Evolutionary conservation across 2,329 filamentous ascomycete genomes (phyloP), one percentile per base, ranked within the genome.

Genomic region (Xylariomycetidae sp.): DNA sequence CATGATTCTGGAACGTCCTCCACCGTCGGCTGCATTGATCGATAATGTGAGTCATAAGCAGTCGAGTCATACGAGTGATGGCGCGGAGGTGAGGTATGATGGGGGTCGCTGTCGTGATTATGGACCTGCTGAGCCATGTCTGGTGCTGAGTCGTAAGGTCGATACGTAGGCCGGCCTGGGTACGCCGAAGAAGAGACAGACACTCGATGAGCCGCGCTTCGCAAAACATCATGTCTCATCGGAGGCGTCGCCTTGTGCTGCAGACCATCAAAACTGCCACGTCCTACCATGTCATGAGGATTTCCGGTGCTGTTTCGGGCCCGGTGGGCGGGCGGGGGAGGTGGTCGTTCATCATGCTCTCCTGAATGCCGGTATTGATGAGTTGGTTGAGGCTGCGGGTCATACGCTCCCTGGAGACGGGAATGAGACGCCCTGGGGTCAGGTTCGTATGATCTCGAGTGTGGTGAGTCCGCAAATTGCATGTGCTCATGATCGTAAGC

Each of bases 1-100:
- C 56, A 58, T 2, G 72, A 70, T 30, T 80, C 76, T 4, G 78
- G 77, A 5, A 70, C 75, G 42, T 83, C 79, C 50, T 83, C 80
- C 5, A 78, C 77, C 6, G 72, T 80, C 3, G 72, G 75, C 46
- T 80, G 77, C 72, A 77, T 70, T 1, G 70, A 67, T 37, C 66
- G 64, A 48, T 64, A 60, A 25, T 67, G 67, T 23, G 56, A 48
- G 33, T 70, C 71, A 46, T 64, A 69, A 13, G 53, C 53, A n/a
- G n/a, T n/a, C 17, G 57, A 51, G 40, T 80, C 73, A 36, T 73
- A 72, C 1, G 74, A 70, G 34, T 69, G 62, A 33, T 75, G 69
- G 25, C 67, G 64, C 3, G 64, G 60, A 2, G 59, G 56, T 1
- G 62, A 48, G 2, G 59, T 50, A 33, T 63, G 55, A 19, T 54